Percentiles rank a stretch among this genome's conserved stretches.
These are phyloP conservation scores for Epicoccum nigrum DNA, from an alignment of 2,329 filamentous ascomycete genomes.

Conservation along the genomic window DNA sequence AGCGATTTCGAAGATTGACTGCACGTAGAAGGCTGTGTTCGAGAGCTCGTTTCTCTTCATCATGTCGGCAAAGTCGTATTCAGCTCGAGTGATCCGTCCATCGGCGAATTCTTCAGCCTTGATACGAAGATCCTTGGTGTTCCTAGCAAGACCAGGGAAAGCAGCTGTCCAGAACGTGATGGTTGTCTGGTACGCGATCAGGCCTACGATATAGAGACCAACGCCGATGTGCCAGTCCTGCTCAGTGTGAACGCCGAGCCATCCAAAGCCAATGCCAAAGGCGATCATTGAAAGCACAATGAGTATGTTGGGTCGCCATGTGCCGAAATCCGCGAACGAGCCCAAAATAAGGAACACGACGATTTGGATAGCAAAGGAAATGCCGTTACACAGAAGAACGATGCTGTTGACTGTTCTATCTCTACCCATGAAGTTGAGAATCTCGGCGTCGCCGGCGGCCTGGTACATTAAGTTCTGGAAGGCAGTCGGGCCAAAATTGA, in stretches of 20 bases:
- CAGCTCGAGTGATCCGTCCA: conserved; percentile 61
- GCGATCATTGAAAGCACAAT: conserved; percentile 59
- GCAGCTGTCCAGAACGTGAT: conserved; percentile 72
- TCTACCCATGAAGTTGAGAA: conserved; percentile 62
- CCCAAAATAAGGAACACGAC: conserved; percentile 61
- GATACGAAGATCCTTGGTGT: conserved; percentile 59
- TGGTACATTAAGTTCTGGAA: conserved; percentile 69
- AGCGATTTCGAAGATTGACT: conserved; percentile 66
- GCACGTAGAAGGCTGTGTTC: conserved; percentile 69
- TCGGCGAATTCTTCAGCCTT: conserved; percentile 55
- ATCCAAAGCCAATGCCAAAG: conserved; percentile 68
- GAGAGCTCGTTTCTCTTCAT: conserved; percentile 67
- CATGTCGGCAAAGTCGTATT: conserved; percentile 59
- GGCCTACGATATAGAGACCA: conserved; percentile 69
- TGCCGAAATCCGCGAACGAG: conserved; percentile 67
- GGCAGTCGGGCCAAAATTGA: conserved; percentile 57
- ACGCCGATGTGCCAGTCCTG: conserved; percentile 66
- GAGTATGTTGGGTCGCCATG: conserved; percentile 63
- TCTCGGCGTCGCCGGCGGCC: conserved; percentile 61
- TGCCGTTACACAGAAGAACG: conserved; percentile 69
- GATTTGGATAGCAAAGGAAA: conserved; percentile 71
- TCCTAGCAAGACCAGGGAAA: conserved; percentile 63
- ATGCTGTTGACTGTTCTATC: conserved; percentile 49
- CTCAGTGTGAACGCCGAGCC: conserved; percentile 67
- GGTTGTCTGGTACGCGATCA: conserved; percentile 70